Conservation (phyloP, 1,284 basidiomycete genomes). For the Rhodotorula sp. region DNA sequence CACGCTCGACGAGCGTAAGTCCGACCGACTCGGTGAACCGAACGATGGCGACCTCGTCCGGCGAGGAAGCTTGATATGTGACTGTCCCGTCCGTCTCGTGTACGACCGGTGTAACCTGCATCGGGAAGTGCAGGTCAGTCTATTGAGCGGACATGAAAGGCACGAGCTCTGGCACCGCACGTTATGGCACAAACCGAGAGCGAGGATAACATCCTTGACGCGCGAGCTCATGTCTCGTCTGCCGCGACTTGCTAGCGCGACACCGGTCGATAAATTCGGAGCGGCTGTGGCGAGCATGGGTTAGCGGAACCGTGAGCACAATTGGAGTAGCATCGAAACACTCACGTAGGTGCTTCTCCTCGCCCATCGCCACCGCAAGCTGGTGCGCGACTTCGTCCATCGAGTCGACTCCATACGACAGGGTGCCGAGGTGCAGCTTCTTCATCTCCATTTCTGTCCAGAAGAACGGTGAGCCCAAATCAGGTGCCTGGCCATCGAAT, state of each 20-base stretch:
- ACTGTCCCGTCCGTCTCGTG: constrained; percentile 78
- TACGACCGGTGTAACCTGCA: constrained; percentile 82
- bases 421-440: constrained; percentile 97
- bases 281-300: neutral
- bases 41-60: constrained; percentile 99
- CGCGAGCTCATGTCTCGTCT: constrained; percentile 91
- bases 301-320: constrained; percentile 2
- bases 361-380: constrained; percentile 73
- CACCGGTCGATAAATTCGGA: constrained; percentile 58
- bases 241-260: constrained; percentile 69
- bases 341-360: constrained; percentile 16
- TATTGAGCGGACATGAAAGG: neutral
- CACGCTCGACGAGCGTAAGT: constrained; percentile 78
- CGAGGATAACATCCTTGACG: constrained; percentile 89
- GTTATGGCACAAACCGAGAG: constrained; percentile 94
- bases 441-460: constrained; percentile 94
- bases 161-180: constrained; percentile 53
- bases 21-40: constrained; percentile 95
- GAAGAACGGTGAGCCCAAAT: neutral
- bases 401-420: constrained; percentile 92
- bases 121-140: neutral
- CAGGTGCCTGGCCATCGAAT: neutral
- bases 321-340: neutral
- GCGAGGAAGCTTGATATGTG: constrained; percentile 97
- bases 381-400: constrained; percentile 98